These are phyloP conservation scores for Boletus reticulatus DNA, from an alignment of 768 basidiomycete genomes.

Conservation along the genomic window DNA sequence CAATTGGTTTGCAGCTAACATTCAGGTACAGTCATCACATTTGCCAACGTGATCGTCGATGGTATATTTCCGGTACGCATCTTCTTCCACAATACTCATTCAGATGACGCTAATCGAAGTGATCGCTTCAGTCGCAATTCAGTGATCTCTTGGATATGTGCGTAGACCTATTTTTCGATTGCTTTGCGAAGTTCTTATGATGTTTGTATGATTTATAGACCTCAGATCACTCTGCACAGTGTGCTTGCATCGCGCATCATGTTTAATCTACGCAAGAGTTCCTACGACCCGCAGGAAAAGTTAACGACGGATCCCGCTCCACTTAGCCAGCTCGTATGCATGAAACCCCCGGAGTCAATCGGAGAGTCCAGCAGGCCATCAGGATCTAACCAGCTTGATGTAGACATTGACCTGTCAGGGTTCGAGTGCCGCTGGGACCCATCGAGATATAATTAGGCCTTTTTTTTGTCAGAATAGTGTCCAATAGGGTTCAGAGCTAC, in stretches of 20 bases:
- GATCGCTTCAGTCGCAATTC: slow-evolving; percentile 1
- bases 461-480: too few relatives aligned
- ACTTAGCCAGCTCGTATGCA: not conserved
- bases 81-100: not conserved
- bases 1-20: not conserved
- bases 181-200: not conserved
- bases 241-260: slow-evolving; percentile 7
- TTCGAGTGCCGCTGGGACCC: too few relatives aligned
- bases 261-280: slow-evolving; percentile 13
- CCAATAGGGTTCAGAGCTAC: too few relatives aligned
- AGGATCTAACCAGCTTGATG: too few relatives aligned
- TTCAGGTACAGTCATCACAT: slow-evolving; percentile 9
- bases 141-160: slow-evolving; percentile 3
- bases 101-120: not conserved
- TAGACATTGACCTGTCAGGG: too few relatives aligned
- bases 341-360: not conserved
- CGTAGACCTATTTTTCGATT: not conserved
- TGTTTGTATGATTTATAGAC: not conserved
- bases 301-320: not conserved
- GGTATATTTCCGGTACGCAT: slow-evolving; percentile 8
- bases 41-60: slow-evolving; percentile 9
- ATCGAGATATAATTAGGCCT: too few relatives aligned
- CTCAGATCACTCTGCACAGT: slow-evolving; percentile 2
- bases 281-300: not conserved
- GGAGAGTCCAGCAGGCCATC: too few relatives aligned